Evolutionary conservation across 2,329 filamentous ascomycete species (phyloP).

Genomic region (Paecilomyces dactylethromorphus): DNA sequence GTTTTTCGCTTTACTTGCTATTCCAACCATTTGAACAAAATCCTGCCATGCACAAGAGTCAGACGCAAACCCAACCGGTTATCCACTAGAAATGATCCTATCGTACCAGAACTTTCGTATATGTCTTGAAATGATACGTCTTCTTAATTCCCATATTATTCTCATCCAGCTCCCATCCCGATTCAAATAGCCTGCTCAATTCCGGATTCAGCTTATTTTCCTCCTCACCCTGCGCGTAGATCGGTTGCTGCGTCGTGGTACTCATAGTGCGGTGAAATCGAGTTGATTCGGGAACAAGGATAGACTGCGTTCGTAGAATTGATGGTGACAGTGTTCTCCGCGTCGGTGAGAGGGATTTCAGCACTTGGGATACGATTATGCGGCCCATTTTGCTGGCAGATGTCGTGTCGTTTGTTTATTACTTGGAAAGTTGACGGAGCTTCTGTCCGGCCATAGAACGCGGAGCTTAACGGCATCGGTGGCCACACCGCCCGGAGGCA

Average conservation of each 20-base stretch:
- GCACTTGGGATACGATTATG: not conserved
- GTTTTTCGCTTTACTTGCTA: not conserved
- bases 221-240: not conserved
- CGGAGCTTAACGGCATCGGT: not conserved
- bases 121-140: slow-evolving; percentile 33
- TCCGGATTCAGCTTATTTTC: not conserved
- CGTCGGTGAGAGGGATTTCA: not conserved
- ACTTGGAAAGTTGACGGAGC: not conserved
- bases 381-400: not conserved
- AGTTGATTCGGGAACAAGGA: not conserved
- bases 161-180: slow-evolving; percentile 27
- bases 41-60: not conserved
- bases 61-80: not conserved
- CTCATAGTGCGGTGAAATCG: not conserved
- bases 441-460: not conserved
- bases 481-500: not conserved
- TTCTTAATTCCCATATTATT: slow-evolving; percentile 28
- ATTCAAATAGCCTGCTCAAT: slow-evolving; percentile 3
- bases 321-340: not conserved
- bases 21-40: not conserved
- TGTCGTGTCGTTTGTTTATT: not conserved
- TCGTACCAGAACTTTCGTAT: slow-evolving; percentile 31
- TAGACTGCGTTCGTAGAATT: not conserved
- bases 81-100: not conserved
- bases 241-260: not conserved